Percentiles rank a stretch among this genome's conserved stretches.
These are phyloP conservation scores for Hysterangium stoloniferum DNA, from an alignment of 768 basidiomycete genomes.

Conservation along the genomic window DNA sequence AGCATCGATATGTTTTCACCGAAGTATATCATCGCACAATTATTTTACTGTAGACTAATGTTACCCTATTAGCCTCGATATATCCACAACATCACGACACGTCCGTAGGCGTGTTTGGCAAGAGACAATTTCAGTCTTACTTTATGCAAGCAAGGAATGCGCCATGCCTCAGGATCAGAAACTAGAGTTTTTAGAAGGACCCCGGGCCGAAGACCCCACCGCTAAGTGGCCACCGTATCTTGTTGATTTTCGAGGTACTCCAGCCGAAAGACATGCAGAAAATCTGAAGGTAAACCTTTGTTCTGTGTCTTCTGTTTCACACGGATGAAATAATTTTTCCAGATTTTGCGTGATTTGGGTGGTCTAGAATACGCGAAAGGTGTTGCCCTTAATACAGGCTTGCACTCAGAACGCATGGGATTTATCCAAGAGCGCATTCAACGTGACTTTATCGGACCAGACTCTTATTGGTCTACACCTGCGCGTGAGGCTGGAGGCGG, in stretches of 20 bases:
- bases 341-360: slow-evolving; percentile 75
- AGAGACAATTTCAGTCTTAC: slow-evolving; percentile 59
- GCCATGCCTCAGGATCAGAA: slow-evolving; percentile 49
- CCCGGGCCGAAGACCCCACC: slow-evolving; percentile 48
- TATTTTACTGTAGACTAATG: not conserved
- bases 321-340: slow-evolving; percentile 1
- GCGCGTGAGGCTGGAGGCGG: slow-evolving; percentile 31
- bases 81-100: slow-evolving; percentile 50
- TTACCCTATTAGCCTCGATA: slow-evolving; percentile 40
- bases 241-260: slow-evolving; percentile 51
- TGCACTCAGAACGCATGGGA: slow-evolving; percentile 39
- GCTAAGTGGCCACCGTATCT: slow-evolving; percentile 63
- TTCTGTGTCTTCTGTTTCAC: not conserved
- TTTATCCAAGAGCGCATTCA: slow-evolving; percentile 47
- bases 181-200: slow-evolving; percentile 55
- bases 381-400: slow-evolving; percentile 37
- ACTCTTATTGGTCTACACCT: slow-evolving; percentile 57
- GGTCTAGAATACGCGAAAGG: slow-evolving; percentile 45
- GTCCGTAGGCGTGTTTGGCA: slow-evolving; percentile 71
- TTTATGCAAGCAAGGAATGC: slow-evolving; percentile 53
- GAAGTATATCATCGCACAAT: slow-evolving; percentile 31
- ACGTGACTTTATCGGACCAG: slow-evolving; percentile 55
- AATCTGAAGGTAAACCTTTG: slow-evolving; percentile 54
- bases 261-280: slow-evolving; percentile 67
- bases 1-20: slow-evolving; percentile 81